A percentile compares a stretch with the other conserved stretches of the same genome.
phyloP scores from a whole-genome alignment of 345 rosid species.

The Leavenworthia alabamica region DNA sequence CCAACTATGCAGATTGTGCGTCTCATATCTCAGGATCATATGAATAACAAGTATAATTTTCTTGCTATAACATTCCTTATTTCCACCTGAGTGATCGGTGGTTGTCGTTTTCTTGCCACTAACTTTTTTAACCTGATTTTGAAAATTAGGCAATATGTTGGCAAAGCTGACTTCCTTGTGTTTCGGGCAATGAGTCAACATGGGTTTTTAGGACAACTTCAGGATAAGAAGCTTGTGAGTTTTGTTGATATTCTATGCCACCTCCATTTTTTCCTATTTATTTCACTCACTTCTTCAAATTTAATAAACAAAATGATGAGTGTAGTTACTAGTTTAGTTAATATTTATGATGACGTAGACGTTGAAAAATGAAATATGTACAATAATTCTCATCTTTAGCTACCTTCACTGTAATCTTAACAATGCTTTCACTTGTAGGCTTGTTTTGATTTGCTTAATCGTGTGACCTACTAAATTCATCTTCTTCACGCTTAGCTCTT shows the following conservation, averaged over 20 bases:
- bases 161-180: constrained; percentile 92
- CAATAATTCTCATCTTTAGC: too few relatives aligned
- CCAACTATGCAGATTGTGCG: constrained; percentile 89
- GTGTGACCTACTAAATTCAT: neutral
- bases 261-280: neutral
- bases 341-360: neutral
- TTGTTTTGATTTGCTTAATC: neutral
- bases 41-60: constrained; percentile 81
- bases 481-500: neutral
- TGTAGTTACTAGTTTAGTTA: neutral
- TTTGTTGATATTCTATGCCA: constrained; percentile 10
- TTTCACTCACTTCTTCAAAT: neutral
- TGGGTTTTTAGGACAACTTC: constrained; percentile 90
- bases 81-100: neutral
- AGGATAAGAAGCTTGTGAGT: constrained; percentile 97
- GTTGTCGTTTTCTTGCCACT: constrained; percentile 18
- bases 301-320: neutral
- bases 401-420: neutral
- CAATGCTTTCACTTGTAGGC: neutral
- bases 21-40: constrained; percentile 92
- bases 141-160: constrained; percentile 80
- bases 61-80: constrained; percentile 12
- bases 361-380: neutral
- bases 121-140: constrained; percentile 4
- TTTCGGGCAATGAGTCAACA: constrained; percentile 97